Percentiles rank a stretch among this genome's conserved stretches.
phyloP scores from a whole-genome alignment of 805 yeast species.

The Myxozyma udenii region DNA sequence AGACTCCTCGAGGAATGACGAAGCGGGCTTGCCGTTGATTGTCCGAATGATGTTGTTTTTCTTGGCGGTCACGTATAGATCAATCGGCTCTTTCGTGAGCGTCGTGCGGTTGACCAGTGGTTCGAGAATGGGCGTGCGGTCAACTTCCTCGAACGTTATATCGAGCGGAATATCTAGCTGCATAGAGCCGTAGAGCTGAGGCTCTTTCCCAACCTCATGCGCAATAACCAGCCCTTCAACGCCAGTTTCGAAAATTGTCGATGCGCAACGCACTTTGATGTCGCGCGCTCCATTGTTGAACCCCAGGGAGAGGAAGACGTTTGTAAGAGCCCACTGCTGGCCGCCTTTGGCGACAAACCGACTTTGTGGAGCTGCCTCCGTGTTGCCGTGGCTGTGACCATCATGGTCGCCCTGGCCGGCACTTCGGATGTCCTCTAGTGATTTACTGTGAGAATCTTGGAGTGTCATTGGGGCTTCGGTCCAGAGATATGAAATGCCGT shows the following conservation, averaged over 20 bases:
- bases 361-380: conserved; percentile 8
- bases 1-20: conserved; percentile 49
- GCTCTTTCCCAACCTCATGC: conserved; percentile 6
- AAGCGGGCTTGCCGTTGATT: conserved; percentile 56
- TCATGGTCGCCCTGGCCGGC: background rate
- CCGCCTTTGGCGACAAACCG: conserved; percentile 26
- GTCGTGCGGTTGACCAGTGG: conserved; percentile 4
- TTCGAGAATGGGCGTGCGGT: conserved; percentile 14
- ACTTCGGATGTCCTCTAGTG: background rate
- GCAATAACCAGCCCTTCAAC: conserved; percentile 17
- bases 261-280: conserved; percentile 21
- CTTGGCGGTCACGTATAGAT: conserved; percentile 47
- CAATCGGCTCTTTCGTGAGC: conserved; percentile 20
- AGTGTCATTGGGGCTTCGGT: conserved; percentile 16
- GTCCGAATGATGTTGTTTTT: conserved; percentile 59
- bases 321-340: conserved; percentile 16
- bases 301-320: conserved; percentile 6
- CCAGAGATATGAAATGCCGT: conserved; percentile 28
- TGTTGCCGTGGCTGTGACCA: background rate
- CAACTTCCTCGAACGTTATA: conserved; percentile 8
- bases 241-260: conserved; percentile 27
- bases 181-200: conserved; percentile 14
- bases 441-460: background rate
- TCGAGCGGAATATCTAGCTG: conserved; percentile 16
- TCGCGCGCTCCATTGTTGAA: conserved; percentile 5